Conservation (phyloP, 1,284 basidiomycete species). For the Inonotus hispidus region DNA sequence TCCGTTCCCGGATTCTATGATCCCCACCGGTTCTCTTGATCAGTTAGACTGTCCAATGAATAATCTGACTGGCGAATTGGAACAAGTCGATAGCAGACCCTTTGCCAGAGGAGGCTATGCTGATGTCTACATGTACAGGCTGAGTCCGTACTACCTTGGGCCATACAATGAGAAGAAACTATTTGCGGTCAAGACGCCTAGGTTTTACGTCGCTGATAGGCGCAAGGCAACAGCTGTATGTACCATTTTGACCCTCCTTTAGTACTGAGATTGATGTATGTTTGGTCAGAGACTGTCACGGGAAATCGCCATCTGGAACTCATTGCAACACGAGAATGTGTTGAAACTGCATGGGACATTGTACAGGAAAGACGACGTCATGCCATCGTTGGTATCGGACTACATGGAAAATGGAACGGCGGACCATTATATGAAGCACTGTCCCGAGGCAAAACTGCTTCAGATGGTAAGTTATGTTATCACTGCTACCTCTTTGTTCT, state of each 20-base stretch:
- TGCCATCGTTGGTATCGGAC: constrained; percentile 11
- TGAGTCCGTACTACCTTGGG: not conserved
- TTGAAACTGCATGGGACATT: constrained; percentile 10
- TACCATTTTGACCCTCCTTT: too few relatives aligned
- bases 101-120: constrained; percentile 1
- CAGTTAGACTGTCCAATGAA: not conserved
- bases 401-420: constrained; percentile 8
- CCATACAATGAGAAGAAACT: not conserved
- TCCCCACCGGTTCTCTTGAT: not conserved
- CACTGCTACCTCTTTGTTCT: not conserved
- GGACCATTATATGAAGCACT: not conserved
- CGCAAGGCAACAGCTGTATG: not conserved
- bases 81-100: not conserved
- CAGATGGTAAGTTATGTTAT: not conserved
- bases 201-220: not conserved
- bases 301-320: constrained; percentile 8
- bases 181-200: not conserved
- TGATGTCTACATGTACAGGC: constrained; percentile 2
- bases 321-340: constrained; percentile 6
- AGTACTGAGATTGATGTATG: not conserved
- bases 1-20: not conserved
- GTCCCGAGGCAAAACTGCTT: not conserved
- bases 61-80: not conserved
- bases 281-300: not conserved
- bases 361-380: not conserved